Evolutionary conservation across 257 asterid species (phyloP).

Genomic region (Scutellaria barbata): DNA sequence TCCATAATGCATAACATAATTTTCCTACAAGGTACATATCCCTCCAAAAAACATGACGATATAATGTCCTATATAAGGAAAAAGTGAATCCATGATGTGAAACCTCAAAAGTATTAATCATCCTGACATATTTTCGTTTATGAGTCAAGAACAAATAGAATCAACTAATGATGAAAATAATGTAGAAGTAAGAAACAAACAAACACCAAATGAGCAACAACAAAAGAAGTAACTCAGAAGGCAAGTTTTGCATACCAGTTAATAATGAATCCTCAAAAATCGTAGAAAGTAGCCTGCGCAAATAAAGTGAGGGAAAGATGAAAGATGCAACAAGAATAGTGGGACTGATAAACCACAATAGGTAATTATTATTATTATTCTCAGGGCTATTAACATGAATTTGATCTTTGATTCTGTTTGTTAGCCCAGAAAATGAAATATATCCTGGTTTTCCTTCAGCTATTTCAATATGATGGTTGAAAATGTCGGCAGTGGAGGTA

Average conservation of each 20-base stretch:
- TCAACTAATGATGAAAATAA: too few species aligned
- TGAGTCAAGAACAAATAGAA: too few species aligned
- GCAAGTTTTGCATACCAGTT: constrained; percentile 60
- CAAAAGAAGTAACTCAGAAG: constrained; percentile 27
- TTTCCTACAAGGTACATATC: too few species aligned
- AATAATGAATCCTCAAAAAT: constrained; percentile 93
- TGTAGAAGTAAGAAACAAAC: constrained; percentile 1
- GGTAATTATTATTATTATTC: constrained; percentile 49
- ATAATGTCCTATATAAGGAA: not conserved
- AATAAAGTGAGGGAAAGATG: constrained; percentile 90
- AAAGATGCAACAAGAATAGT: constrained; percentile 89
- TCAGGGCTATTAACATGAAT: constrained; percentile 40
- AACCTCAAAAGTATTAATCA: too few species aligned
- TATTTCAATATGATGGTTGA: constrained; percentile 46
- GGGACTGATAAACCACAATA: constrained; percentile 88
- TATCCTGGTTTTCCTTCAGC: constrained; percentile 83
- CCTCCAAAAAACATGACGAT: not conserved
- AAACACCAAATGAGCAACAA: constrained; percentile 4
- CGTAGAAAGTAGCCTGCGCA: constrained; percentile 78
- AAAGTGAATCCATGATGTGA: not conserved
- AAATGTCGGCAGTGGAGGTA: constrained; percentile 36
- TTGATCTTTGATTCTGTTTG: constrained; percentile 45
- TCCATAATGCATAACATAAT: too few species aligned
- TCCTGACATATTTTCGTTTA: too few species aligned
- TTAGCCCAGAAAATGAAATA: constrained; percentile 66